Evolutionary conservation across 1,284 basidiomycete species (phyloP).

Genomic region (Chiua sp.): DNA sequence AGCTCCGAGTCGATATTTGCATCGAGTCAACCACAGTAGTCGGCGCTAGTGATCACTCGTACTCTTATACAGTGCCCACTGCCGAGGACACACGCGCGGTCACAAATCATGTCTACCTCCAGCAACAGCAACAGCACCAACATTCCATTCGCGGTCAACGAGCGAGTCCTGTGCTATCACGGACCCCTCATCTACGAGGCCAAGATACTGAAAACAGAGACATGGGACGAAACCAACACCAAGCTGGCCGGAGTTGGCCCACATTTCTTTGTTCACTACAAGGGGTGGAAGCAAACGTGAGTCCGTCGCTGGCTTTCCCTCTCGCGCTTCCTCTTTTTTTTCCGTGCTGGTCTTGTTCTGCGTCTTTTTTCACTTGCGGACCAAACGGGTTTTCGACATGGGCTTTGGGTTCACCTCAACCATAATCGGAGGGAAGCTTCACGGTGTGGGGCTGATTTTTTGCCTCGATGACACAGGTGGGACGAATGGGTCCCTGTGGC

Average conservation of each 20-base stretch:
- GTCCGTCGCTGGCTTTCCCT: conserved; percentile 36
- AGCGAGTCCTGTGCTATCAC: conserved; percentile 32
- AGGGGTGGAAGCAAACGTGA: conserved; percentile 98
- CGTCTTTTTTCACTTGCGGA: background rate
- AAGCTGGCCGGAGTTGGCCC: conserved; percentile 72
- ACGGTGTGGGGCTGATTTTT: background rate
- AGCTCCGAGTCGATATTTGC: too few species aligned
- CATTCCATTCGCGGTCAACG: conserved; percentile 27
- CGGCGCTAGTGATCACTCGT: too few species aligned
- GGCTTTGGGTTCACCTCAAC: background rate
- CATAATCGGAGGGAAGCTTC: background rate
- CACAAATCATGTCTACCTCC: background rate
- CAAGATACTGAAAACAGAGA: conserved; percentile 86
- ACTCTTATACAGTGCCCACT: too few species aligned
- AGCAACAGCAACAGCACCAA: background rate
- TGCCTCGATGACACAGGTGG: conserved; percentile 64
- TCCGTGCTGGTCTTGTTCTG: background rate
- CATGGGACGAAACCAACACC: conserved; percentile 74
- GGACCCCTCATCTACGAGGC: conserved; percentile 52
- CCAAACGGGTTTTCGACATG: too few species aligned
- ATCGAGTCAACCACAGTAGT: too few species aligned
- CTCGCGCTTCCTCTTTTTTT: background rate
- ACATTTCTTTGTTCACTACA: conserved; percentile 98
- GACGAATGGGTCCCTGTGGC: conserved; percentile 95
- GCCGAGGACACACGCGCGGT: too few species aligned